Evolutionary conservation across 768 basidiomycete genomes (phyloP).

Genomic region (Amanita subjunquillea): DNA sequence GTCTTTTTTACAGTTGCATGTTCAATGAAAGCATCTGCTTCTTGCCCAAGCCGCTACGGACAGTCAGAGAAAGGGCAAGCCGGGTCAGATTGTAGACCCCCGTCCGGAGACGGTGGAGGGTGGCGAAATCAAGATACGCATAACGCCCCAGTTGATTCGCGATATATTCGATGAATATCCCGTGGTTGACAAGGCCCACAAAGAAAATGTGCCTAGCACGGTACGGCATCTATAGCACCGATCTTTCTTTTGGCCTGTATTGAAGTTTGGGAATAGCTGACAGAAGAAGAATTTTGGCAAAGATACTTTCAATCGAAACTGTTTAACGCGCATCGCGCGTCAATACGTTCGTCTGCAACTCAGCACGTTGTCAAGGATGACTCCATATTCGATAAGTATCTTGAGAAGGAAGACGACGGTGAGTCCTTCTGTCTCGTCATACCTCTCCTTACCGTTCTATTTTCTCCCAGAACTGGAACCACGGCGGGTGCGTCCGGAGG

Average conservation of each 20-base stretch:
- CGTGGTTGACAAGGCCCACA: constrained; percentile 85
- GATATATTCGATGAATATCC: constrained; percentile 99
- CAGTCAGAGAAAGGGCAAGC: constrained; percentile 68
- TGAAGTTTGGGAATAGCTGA: constrained; percentile 39
- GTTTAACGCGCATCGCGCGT: constrained; percentile 91
- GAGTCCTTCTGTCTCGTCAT: constrained; percentile 12
- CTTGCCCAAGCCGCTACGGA: constrained; percentile 68
- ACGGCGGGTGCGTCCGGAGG: constrained; percentile 50
- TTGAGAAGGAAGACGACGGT: constrained; percentile 97
- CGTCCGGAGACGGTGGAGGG: constrained; percentile 76
- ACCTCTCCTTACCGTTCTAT: not conserved
- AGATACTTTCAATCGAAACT: constrained; percentile 95
- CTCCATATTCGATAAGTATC: constrained; percentile 88
- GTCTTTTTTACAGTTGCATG: constrained; percentile 10
- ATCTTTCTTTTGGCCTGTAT: constrained; percentile 3
- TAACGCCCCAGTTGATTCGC: constrained; percentile 85
- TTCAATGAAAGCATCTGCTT: constrained; percentile 51
- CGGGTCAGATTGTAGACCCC: constrained; percentile 81
- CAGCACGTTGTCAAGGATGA: constrained; percentile 86
- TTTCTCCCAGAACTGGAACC: constrained; percentile 61
- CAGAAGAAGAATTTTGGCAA: constrained; percentile 91
- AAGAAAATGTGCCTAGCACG: constrained; percentile 84
- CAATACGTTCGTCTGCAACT: constrained; percentile 76
- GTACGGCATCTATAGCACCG: constrained; percentile 26
- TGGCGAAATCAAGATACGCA: constrained; percentile 81